Evolutionary conservation across 768 basidiomycete species (phyloP), one percentile per base, ranked within the genome.

Genomic region (Pisolithus tinctorius): DNA sequence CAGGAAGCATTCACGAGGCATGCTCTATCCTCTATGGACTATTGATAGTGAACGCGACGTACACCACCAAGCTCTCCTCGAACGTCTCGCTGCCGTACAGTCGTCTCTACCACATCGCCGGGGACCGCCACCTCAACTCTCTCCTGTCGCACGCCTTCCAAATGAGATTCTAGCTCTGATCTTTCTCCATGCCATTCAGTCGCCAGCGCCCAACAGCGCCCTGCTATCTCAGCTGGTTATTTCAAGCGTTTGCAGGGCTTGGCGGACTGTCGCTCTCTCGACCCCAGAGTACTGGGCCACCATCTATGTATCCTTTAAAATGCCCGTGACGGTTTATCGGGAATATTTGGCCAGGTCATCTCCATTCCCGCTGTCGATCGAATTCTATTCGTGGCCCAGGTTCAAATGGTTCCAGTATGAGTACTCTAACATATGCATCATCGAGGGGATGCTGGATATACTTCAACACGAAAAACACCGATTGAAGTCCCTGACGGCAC

Each of bases 101-200:
- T 14, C 34, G n/a, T 51, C 44, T 29, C 26, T 51, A 34, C 44
- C 36, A 4, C 36, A n/a, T 20, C 50, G 50, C 9, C 20, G 13
- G 41, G 26, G 41, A n/a, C 43, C 26, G 8, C 36, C 7, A 29
- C 50, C 43, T 14, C 45, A 51, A 23, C 38, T 40, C 8, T 51
- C 50, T 6, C 50, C 50, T 23, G 40, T 51, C 14, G 25, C 50
- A 8, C 50, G 34, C 46, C 45, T 51, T 20, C 50, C 50, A 20
- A 51, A 13, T 26, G 50, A 51, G 38, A 20, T 46, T 17, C 50
- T 51, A 25, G 44, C 45, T 3, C 25, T 20, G 11, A 51, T 51
- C 25, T 45, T 51, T 45, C 6, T 45, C 27, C 17, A 10, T 20
- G 44, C 50, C 23, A 46, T 51, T 25, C 16, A 39, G 17, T 25